These are phyloP conservation scores for Apophysomyces sp. DNA, from an alignment of 371 early-diverging fungal species.

Conservation along the genomic window DNA sequence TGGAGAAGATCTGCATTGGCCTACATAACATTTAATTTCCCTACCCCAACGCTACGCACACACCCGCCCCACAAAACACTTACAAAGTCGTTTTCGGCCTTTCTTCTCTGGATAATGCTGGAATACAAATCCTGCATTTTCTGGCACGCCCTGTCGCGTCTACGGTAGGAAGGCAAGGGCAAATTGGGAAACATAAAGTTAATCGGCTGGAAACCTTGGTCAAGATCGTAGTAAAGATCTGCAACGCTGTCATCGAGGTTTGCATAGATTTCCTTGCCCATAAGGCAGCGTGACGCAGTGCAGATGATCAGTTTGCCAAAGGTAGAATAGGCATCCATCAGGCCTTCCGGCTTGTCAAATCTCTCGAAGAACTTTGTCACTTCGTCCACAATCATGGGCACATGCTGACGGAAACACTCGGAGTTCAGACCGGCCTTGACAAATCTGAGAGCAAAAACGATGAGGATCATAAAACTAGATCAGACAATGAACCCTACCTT, in stretches of 20 bases:
- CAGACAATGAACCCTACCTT: constrained; percentile 41
- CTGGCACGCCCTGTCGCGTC: constrained; percentile 84
- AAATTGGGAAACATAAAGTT: constrained; percentile 75
- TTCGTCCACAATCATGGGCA: constrained; percentile 88
- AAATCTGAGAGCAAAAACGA: constrained; percentile 53
- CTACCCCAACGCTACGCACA: not conserved
- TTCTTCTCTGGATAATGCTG: constrained; percentile 80
- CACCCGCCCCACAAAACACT: not conserved
- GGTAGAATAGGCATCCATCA: constrained; percentile 66
- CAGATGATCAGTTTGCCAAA: constrained; percentile 91
- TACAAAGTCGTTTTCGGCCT: constrained; percentile 47
- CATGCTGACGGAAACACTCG: constrained; percentile 85
- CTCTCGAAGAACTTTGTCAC: constrained; percentile 70
- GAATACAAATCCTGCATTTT: constrained; percentile 83
- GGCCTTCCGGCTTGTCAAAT: constrained; percentile 29
- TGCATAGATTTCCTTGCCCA: constrained; percentile 92
- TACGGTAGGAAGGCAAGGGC: constrained; percentile 54
- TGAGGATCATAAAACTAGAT: not conserved
- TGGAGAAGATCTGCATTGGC: constrained; percentile 75
- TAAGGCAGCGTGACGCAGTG: constrained; percentile 92
- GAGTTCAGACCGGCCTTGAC: constrained; percentile 90
- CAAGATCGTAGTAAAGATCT: constrained; percentile 91
- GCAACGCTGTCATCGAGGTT: constrained; percentile 76
- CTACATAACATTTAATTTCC: constrained; percentile 6
- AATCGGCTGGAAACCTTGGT: constrained; percentile 93